These are phyloP conservation scores for Herpetospermum pedunculosum DNA, from an alignment of 306 rosid species.

Conservation along the genomic window DNA sequence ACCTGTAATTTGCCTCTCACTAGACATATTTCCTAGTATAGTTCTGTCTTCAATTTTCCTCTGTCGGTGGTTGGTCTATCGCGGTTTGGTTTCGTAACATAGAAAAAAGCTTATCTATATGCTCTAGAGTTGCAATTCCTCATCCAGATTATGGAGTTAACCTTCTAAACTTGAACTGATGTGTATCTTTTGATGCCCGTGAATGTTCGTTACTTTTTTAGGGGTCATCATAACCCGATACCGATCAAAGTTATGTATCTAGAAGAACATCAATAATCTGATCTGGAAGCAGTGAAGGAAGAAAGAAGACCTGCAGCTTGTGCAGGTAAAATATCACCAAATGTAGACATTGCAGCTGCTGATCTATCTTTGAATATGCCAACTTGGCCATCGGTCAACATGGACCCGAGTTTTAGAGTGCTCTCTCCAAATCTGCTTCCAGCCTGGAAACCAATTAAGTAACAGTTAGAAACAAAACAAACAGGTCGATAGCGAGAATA, in stretches of 20 bases:
- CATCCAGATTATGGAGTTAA: not conserved
- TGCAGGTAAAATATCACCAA: conserved; percentile 91
- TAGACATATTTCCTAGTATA: not conserved
- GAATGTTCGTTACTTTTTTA: not conserved
- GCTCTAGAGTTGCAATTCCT: not conserved
- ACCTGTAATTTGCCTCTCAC: not conserved
- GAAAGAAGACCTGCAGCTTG: conserved; percentile 99
- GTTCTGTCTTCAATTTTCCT: not conserved
- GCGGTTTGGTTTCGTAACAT: not conserved
- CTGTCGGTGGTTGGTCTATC: not conserved
- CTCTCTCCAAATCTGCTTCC: conserved; percentile 97
- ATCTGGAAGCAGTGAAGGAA: conserved; percentile 86
- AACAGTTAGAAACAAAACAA: not conserved
- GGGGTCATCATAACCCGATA: not conserved
- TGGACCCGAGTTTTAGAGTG: conserved; percentile 88
- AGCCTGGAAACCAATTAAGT: conserved; percentile 35
- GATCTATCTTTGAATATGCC: conserved; percentile 96
- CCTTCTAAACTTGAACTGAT: not conserved
- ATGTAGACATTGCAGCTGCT: conserved; percentile 81
- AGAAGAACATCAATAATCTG: conserved; percentile 45
- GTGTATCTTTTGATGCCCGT: not conserved
- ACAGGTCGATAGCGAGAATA: not conserved
- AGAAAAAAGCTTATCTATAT: not conserved
- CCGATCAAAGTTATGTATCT: not conserved
- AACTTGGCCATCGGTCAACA: conserved; percentile 86